Base-by-base conservation (phyloP, 2,329 filamentous ascomycete species). In the Trichoderma koningii region DNA sequence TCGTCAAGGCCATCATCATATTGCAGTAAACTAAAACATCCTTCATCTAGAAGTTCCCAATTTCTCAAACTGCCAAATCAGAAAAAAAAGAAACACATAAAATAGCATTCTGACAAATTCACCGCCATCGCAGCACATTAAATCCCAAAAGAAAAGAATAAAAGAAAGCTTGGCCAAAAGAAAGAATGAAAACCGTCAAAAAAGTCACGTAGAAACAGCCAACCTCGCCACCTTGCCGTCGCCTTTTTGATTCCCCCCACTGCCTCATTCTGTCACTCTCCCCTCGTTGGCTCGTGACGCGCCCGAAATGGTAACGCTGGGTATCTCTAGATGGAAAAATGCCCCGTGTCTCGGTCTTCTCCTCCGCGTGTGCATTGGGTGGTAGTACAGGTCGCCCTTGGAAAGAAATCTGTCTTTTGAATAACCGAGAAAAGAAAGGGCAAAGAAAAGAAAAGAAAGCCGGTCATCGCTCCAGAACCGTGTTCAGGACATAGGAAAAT, bases 291-390 rank as follows among this genome's bases (percentile, higher is more conserved):
- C 41, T 66, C 10, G 60, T 61, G 65, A 64, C 65, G 55, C 62
- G 61, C 65, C 55, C 50, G 30, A 66, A 66, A 66, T 66, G 61
- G 64, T 65, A 69, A 71, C 68, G 70, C 68, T 73, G 75, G 75
- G 75, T 77, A 77, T 77, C 75, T 76, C 71, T 70, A 75, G 71
- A 75, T 72, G 72, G 72, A 71, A 75, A 71, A 75, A 72, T 68
- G 70, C 70, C 70, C 72, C 73, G 69, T 69, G 70, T 70, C 61
- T 63, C 63, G 53, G 53, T 55, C 55, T 63, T 12, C 68, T 63
- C 55, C 38, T 66, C 59, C 63, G 66, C 66, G 63, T 66, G 59
- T 47, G 55, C 57, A 62, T 66, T 64, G 61, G 34, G 48, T 69
- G 66, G 61, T 69, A 52, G 65, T 68, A 67, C 68, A 69, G 68